Evolutionary conservation across 768 basidiomycete genomes (phyloP), one percentile per base, ranked within the genome.

Genomic region (Guyanaporus albipodus): DNA sequence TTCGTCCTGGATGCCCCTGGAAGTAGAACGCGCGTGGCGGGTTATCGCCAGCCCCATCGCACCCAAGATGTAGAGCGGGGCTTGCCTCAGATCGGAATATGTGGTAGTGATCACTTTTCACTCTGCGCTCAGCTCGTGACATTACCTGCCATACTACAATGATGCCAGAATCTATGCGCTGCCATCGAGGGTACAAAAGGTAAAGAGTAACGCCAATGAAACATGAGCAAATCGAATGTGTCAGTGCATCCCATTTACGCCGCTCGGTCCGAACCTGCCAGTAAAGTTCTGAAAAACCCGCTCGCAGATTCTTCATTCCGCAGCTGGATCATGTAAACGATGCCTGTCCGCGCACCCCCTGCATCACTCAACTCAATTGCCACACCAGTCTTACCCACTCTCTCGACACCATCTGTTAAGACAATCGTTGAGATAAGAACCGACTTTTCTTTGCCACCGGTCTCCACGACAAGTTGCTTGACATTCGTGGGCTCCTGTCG

Each of bases 341-440:
- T 82, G 21, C 95, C 96, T 12, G 94, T 94, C 49, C 95, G 79
- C 39, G 79, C 67, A n/a, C 96, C 96, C 46, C 83, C 76, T 1
- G 65, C 54, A 71, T 94, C 90, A 66, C 90, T 93, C 42, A 99
- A 70, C 67, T 98, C 95, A 52, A 99, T 85, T 36, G 96, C 96
- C 32, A 99, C 86, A 12, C 96, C 96, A 3, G 95, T 98, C 71
- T 95, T 97, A 18, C 91, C 96, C n/a, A 99, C 95, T 37, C 95
- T 77, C 69, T 99, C 96, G 22, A 98, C 95, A 8, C 94, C 96
- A 64, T 97, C 94, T 5, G 85, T 91, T 42, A 97, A 73, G 24
- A 99, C 90, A 52, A 98, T 96, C 6, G 96, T 97, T 33, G 91
- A 95, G 53, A 99, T 93, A 33, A 98, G 67, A 55, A 91, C 73